These are phyloP conservation scores for Sequoiadendron giganteum DNA, from an alignment of 75 land plant genomes.

Conservation along the genomic window DNA sequence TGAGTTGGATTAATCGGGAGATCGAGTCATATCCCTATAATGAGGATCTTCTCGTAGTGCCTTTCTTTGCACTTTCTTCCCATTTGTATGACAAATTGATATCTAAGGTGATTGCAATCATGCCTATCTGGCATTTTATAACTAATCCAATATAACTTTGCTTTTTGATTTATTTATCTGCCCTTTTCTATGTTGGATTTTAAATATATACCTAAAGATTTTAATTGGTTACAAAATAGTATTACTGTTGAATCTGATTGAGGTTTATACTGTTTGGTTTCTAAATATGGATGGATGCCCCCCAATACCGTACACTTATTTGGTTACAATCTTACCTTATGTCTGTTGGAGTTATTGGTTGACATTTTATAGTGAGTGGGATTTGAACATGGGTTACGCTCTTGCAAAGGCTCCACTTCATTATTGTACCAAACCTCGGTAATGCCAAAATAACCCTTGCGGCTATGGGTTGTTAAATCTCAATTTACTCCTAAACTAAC, in stretches of 20 bases:
- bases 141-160: not conserved
- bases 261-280: no score
- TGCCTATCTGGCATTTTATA: not conserved
- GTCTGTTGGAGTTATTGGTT: not conserved
- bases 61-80: constrained; percentile 53
- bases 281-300: no score
- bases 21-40: constrained; percentile 50
- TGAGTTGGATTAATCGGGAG: constrained; percentile 39
- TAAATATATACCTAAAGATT: not conserved
- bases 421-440: not conserved
- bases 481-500: not conserved
- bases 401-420: not conserved
- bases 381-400: not conserved
- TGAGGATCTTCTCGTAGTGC: constrained; percentile 49
- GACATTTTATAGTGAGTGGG: no score
- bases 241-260: not conserved
- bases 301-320: no score
- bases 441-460: not conserved
- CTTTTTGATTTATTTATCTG: no score
- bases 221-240: no score
- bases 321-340: no score
- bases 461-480: no score
- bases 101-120: constrained; percentile 47
- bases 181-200: no score
- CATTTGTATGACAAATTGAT: constrained; percentile 51